Conservation (phyloP, 2,329 filamentous ascomycete genomes). For the Coniochaeta prunicola region DNA sequence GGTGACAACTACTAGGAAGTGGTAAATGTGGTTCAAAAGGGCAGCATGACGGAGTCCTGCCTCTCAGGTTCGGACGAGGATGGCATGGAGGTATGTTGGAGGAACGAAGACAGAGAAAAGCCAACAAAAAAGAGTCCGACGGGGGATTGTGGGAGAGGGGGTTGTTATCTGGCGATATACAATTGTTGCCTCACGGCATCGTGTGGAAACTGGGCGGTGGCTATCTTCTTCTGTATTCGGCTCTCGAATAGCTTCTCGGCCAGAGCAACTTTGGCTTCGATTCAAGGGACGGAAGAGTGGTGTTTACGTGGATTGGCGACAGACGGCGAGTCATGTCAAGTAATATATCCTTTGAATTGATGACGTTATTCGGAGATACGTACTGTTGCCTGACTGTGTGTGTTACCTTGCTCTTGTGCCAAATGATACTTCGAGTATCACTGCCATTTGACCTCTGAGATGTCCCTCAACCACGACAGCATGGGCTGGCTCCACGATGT, state of each 20-base stretch:
- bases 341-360: not conserved
- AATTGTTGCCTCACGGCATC: conserved; percentile 2
- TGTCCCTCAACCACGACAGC: too few relatives aligned
- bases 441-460: too few relatives aligned
- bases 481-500: too few relatives aligned
- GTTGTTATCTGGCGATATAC: not conserved
- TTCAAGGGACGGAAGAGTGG: not conserved
- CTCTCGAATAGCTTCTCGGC: not conserved
- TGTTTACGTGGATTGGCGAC: not conserved
- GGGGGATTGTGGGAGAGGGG: not conserved
- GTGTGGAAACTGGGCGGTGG: not conserved
- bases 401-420: not conserved
- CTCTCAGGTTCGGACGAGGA: not conserved
- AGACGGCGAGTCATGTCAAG: not conserved
- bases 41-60: not conserved
- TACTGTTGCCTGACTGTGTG: not conserved
- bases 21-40: not conserved
- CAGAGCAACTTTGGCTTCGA: not conserved
- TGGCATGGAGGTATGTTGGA: not conserved
- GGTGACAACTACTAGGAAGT: not conserved
- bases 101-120: not conserved
- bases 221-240: not conserved
- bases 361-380: not conserved
- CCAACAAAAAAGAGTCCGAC: not conserved
- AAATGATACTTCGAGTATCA: too few relatives aligned